Conservation (phyloP, 2,329 filamentous ascomycete genomes). For the Alternaria atra region DNA sequence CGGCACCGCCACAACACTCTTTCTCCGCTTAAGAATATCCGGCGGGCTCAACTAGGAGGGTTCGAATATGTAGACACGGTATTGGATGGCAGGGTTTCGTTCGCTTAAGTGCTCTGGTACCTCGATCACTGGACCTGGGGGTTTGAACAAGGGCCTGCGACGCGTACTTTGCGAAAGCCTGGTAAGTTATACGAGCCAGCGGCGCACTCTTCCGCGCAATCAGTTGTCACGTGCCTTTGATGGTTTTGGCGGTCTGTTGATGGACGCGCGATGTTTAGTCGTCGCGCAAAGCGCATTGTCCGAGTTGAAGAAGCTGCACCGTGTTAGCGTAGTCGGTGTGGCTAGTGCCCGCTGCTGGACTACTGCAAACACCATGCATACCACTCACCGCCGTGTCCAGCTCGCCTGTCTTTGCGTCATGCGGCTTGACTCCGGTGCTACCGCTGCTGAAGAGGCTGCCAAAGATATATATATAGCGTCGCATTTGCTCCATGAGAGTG, state of each 20-base stretch:
- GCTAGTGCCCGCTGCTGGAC: slow-evolving; percentile 15
- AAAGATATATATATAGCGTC: background rate
- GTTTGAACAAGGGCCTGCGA: slow-evolving; percentile 2
- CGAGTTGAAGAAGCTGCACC: slow-evolving; percentile 11
- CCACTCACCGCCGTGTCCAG: slow-evolving; percentile 20
- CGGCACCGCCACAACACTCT: slow-evolving; percentile 23
- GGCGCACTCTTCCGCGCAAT: background rate
- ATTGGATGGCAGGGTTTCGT: slow-evolving; percentile 2
- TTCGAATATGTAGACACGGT: background rate
- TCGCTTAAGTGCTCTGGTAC: slow-evolving; percentile 3
- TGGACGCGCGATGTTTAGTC: slow-evolving; percentile 4
- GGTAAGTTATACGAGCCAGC: background rate
- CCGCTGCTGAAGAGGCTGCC: background rate
- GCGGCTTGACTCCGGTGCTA: background rate
- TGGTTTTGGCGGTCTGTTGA: slow-evolving; percentile 1
- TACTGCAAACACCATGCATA: slow-evolving; percentile 14
- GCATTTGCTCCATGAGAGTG: slow-evolving; percentile 9
- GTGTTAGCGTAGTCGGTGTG: slow-evolving; percentile 15
- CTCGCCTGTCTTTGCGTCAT: background rate
- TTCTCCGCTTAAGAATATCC: slow-evolving; percentile 13
- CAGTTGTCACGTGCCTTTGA: slow-evolving; percentile 3
- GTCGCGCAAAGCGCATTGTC: slow-evolving; percentile 3
- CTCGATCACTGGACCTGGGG: background rate
- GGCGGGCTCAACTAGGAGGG: slow-evolving; percentile 12
- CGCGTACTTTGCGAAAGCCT: background rate